Conservation (phyloP, 108 stramenopile species). For the Stephanodiscus triporus region DNA sequence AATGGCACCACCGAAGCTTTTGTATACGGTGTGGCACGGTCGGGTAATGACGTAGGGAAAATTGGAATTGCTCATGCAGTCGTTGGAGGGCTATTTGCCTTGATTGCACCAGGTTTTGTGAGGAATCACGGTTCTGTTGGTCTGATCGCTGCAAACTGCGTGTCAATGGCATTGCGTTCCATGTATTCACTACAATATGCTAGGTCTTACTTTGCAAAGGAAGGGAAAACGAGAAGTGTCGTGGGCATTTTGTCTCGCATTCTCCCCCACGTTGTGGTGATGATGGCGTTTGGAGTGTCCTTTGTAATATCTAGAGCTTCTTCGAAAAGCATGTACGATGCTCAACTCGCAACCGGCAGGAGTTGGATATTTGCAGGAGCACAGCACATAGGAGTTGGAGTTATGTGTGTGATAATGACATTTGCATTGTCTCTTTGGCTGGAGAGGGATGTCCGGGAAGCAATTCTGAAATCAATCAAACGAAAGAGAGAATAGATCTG, state of each 20-base stretch:
- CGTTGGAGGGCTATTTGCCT: constrained; percentile 73
- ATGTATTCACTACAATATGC: constrained; percentile 74
- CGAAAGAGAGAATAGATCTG: constrained; percentile 5
- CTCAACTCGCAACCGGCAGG: constrained; percentile 28
- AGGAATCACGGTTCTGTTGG: constrained; percentile 63
- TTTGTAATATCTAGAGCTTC: constrained; percentile 47
- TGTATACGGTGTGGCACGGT: constrained; percentile 77
- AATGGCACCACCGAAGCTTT: constrained; percentile 97
- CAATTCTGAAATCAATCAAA: constrained; percentile 9
- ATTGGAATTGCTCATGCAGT: constrained; percentile 68
- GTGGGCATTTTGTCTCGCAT: constrained; percentile 17
- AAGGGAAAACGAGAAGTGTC: neutral
- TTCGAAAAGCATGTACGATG: constrained; percentile 20
- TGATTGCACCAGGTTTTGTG: constrained; percentile 65
- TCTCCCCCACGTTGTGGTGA: constrained; percentile 62
- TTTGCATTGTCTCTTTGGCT: constrained; percentile 22
- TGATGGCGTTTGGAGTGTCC: constrained; percentile 52
- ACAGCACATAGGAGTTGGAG: constrained; percentile 60
- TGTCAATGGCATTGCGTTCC: constrained; percentile 74
- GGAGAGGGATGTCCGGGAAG: constrained; percentile 51
- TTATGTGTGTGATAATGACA: constrained; percentile 47
- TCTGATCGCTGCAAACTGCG: constrained; percentile 75
- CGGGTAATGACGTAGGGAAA: constrained; percentile 62
- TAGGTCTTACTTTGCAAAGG: constrained; percentile 55
- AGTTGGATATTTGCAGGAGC: constrained; percentile 63